These are phyloP conservation scores for Exophiala sideris DNA, from an alignment of 2,329 filamentous ascomycete species.

Conservation along the genomic window DNA sequence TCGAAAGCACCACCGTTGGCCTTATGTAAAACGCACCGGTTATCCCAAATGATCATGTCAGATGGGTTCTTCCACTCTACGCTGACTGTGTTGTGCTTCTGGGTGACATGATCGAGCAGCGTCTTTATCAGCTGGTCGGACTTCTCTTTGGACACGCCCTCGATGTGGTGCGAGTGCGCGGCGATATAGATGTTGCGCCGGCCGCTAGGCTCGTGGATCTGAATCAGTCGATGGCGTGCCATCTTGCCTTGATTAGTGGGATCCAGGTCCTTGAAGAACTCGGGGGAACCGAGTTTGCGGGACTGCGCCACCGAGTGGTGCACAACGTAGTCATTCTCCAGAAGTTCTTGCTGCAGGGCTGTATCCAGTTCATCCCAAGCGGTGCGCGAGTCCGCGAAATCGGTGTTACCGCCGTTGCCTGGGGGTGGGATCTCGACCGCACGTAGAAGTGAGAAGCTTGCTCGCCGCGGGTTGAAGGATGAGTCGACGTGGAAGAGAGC, in stretches of 20 bases:
- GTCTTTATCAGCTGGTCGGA: conserved; percentile 36
- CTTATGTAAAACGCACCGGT: conserved; percentile 54
- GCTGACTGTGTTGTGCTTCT: conserved; percentile 45
- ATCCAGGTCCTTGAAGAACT: conserved; percentile 45
- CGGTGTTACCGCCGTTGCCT: conserved; percentile 50
- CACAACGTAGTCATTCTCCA: conserved; percentile 44
- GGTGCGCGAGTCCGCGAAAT: conserved; percentile 53
- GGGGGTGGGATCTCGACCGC: conserved; percentile 50
- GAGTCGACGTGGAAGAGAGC: conserved; percentile 56
- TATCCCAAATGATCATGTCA: conserved; percentile 60
- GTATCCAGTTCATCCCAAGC: conserved; percentile 49
- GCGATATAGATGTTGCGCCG: conserved; percentile 55
- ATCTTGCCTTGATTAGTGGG: conserved; percentile 38
- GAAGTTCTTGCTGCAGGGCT: conserved; percentile 35
- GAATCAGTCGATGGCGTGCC: conserved; percentile 48
- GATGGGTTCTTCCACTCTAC: conserved; percentile 48
- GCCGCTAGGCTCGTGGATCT: conserved; percentile 52
- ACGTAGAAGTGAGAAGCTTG: conserved; percentile 51
- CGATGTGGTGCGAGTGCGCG: conserved; percentile 53
- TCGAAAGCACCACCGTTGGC: conserved; percentile 49
- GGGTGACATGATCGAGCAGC: conserved; percentile 44
- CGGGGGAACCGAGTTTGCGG: conserved; percentile 46
- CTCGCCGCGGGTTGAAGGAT: conserved; percentile 54
- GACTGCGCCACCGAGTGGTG: conserved; percentile 53
- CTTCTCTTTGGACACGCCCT: conserved; percentile 38